These are phyloP conservation scores for Ogataea methylovora DNA, from an alignment of 805 yeast species.

Conservation along the genomic window DNA sequence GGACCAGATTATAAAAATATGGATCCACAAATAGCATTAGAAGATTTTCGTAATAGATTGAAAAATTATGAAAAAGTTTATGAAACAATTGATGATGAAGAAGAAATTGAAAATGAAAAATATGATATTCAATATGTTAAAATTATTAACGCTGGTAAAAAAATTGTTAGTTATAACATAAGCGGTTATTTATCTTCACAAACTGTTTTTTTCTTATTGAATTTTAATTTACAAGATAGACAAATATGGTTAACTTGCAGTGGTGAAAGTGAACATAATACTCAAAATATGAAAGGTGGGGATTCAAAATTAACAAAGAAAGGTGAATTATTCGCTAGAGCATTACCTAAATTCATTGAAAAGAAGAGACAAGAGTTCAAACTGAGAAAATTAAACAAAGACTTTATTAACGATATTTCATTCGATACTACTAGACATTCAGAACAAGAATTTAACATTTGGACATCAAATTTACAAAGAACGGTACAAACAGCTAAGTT, in stretches of 20 bases:
- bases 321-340: constrained; percentile 26
- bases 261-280: constrained; percentile 25
- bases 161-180: constrained; percentile 47
- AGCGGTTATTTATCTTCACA: constrained; percentile 52
- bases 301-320: constrained; percentile 21
- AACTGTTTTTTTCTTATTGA: constrained; percentile 44
- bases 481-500: constrained; percentile 24
- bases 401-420: constrained; percentile 23
- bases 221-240: constrained; percentile 28
- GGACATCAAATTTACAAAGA: constrained; percentile 27
- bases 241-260: constrained; percentile 29
- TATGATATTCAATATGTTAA: constrained; percentile 50
- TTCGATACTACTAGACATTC: constrained; percentile 9
- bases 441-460: constrained; percentile 24
- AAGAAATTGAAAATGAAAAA: constrained; percentile 34
- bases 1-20: constrained; percentile 91
- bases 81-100: constrained; percentile 73
- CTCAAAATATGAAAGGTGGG: constrained; percentile 23
- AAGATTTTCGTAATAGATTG: constrained; percentile 76
- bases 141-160: constrained; percentile 55
- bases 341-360: constrained; percentile 26
- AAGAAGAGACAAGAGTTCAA: constrained; percentile 28
- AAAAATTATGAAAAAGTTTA: constrained; percentile 82
- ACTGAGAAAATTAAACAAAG: constrained; percentile 23
- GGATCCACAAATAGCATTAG: constrained; percentile 73